Conservation (phyloP, 2,329 filamentous ascomycete species). For the Pezicula rhizophila region DNA sequence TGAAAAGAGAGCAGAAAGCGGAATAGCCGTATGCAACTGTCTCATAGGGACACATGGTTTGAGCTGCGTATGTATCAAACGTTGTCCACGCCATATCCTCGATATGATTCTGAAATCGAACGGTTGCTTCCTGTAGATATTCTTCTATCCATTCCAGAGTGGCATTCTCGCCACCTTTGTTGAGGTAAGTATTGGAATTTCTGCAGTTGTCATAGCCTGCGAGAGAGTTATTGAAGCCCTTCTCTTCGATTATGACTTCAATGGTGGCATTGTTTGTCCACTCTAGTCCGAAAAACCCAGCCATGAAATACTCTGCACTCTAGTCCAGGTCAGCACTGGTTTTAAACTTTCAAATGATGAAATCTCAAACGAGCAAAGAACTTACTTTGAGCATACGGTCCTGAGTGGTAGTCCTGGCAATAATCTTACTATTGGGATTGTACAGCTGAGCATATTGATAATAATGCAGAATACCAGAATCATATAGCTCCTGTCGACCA, state of each 20-base stretch:
- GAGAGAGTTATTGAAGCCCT: conserved; percentile 63
- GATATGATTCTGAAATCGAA: conserved; percentile 50
- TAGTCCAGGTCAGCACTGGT: conserved; percentile 7
- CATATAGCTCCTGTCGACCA: conserved; percentile 67
- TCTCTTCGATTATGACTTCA: conserved; percentile 63
- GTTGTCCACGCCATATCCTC: conserved; percentile 57
- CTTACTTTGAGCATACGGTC: conserved; percentile 64
- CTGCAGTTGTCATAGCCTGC: conserved; percentile 63
- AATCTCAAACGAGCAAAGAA: conserved; percentile 28
- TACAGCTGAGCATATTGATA: conserved; percentile 54
- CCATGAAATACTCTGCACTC: conserved; percentile 67
- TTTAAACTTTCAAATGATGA: not conserved
- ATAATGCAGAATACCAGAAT: conserved; percentile 64
- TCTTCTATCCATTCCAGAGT: conserved; percentile 52
- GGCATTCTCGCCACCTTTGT: conserved; percentile 46
- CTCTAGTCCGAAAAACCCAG: conserved; percentile 71
- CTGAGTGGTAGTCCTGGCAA: conserved; percentile 69
- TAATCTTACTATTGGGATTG: conserved; percentile 65
- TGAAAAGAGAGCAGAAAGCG: conserved; percentile 69
- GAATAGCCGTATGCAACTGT: conserved; percentile 72
- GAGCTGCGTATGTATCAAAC: conserved; percentile 58
- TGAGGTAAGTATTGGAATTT: conserved; percentile 44
- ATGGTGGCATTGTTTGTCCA: conserved; percentile 68
- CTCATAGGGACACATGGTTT: conserved; percentile 72
- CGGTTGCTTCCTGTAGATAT: conserved; percentile 60